Evolutionary conservation across 768 basidiomycete genomes (phyloP).

Genomic region (Panellus pusillus): DNA sequence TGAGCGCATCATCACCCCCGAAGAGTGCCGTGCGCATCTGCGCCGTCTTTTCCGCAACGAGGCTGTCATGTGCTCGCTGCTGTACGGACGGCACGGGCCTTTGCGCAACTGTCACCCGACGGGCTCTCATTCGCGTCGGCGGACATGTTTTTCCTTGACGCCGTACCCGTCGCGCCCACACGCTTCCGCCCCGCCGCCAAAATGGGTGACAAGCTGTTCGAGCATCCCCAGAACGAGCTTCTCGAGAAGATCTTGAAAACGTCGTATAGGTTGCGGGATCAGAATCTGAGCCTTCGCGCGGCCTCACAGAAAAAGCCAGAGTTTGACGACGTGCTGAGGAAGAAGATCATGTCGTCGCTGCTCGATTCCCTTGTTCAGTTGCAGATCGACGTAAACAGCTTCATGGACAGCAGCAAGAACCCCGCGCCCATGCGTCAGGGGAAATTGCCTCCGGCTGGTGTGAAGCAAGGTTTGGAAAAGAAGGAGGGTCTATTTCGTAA

Average conservation of each 20-base stretch:
- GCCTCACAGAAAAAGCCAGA: conserved; percentile 59
- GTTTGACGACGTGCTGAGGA: conserved; percentile 50
- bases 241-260: conserved; percentile 79
- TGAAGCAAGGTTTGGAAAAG: conserved; percentile 97
- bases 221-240: conserved; percentile 94
- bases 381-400: conserved; percentile 93
- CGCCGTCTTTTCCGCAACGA: conserved; percentile 87
- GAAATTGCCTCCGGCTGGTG: conserved; percentile 86
- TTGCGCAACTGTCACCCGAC: conserved; percentile 58
- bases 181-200: conserved; percentile 93
- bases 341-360: conserved; percentile 62
- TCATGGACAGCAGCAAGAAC: conserved; percentile 96
- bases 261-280: conserved; percentile 75
- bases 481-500: conserved; percentile 98
- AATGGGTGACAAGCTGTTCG: conserved; percentile 91
- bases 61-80: conserved; percentile 72
- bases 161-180: conserved; percentile 87
- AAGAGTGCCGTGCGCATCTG: conserved; percentile 93
- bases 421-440: conserved; percentile 83
- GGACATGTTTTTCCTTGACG: conserved; percentile 98
- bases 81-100: conserved; percentile 92
- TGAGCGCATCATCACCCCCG: conserved; percentile 87
- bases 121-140: conserved; percentile 72
- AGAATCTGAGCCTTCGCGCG: conserved; percentile 63
- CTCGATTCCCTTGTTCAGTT: conserved; percentile 85